phyloP scores from a whole-genome alignment of 768 basidiomycete genomes.

The Leccinum truebloodii region DNA sequence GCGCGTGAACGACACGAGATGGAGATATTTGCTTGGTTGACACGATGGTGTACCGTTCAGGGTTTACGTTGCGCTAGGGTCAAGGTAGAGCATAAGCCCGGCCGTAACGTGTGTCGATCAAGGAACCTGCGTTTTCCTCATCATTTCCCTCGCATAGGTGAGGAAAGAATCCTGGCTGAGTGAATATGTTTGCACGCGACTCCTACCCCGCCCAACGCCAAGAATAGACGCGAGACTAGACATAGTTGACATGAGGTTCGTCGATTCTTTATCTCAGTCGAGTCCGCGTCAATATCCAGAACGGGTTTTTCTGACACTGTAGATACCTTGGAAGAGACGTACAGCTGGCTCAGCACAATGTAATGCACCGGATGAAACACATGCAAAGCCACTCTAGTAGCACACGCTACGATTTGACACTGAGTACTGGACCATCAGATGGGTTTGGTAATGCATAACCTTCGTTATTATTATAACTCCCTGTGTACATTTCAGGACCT shows the following conservation, averaged over 20 bases:
- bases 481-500: neutral
- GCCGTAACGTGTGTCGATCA: neutral
- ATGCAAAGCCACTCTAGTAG: too few species aligned
- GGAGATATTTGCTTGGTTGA: neutral
- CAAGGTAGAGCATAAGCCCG: slow-evolving; percentile 28
- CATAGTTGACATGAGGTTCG: neutral
- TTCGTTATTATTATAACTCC: too few species aligned
- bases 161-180: slow-evolving; percentile 28
- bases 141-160: slow-evolving; percentile 7
- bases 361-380: too few species aligned
- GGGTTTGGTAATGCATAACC: too few species aligned
- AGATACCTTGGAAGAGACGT: neutral
- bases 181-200: slow-evolving; percentile 8
- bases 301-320: neutral
- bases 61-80: slow-evolving; percentile 28
- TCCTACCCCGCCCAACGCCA: slow-evolving; percentile 26
- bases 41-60: slow-evolving; percentile 5
- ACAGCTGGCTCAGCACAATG: neutral
- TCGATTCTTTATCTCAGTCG: neutral
- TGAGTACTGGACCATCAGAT: neutral
- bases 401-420: neutral
- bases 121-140: neutral
- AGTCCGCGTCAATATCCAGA: neutral
- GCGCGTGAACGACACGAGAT: neutral
- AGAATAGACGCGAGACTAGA: slow-evolving; percentile 10